Conservation (phyloP, 192 early-diverging fungal species). For the Backusella luteola region DNA sequence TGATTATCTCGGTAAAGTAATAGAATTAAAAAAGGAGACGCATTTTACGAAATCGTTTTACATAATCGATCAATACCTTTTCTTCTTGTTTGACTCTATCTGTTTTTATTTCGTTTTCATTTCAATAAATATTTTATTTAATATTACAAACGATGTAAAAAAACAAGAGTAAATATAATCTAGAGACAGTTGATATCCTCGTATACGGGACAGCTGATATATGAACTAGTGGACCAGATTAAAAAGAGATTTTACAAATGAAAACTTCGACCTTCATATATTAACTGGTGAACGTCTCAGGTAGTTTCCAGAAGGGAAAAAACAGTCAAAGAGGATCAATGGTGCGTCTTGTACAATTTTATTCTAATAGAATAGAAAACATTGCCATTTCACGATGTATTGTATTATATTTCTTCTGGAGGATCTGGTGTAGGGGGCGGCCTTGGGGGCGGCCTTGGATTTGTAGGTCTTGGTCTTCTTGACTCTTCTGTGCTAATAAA, state of each 20-base stretch:
- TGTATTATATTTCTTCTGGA: not conserved
- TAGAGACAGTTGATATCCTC: not conserved
- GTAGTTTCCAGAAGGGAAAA: not conserved
- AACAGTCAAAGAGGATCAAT: not conserved
- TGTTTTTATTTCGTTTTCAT: not conserved
- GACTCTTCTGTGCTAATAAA: not conserved
- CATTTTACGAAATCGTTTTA: not conserved
- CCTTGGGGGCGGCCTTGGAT: slow-evolving; percentile 4
- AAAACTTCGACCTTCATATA: not conserved
- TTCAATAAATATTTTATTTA: not conserved
- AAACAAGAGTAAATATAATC: not conserved
- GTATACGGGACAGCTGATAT: not conserved
- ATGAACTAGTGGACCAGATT: not conserved
- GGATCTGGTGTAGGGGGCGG: not conserved
- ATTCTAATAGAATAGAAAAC: not conserved
- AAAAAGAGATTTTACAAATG: not conserved
- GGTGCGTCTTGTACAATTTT: not conserved
- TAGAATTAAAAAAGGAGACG: not conserved
- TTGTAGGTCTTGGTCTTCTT: slow-evolving; percentile 7
- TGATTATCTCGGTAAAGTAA: not conserved
- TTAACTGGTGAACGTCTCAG: not conserved
- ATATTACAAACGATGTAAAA: not conserved
- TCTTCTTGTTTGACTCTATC: not conserved
- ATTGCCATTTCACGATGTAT: not conserved
- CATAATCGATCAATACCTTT: not conserved